Percentiles rank a stretch among this genome's conserved stretches.
Evolutionary conservation across 768 basidiomycete genomes (phyloP).

Genomic region (Suillus ampliporus): DNA sequence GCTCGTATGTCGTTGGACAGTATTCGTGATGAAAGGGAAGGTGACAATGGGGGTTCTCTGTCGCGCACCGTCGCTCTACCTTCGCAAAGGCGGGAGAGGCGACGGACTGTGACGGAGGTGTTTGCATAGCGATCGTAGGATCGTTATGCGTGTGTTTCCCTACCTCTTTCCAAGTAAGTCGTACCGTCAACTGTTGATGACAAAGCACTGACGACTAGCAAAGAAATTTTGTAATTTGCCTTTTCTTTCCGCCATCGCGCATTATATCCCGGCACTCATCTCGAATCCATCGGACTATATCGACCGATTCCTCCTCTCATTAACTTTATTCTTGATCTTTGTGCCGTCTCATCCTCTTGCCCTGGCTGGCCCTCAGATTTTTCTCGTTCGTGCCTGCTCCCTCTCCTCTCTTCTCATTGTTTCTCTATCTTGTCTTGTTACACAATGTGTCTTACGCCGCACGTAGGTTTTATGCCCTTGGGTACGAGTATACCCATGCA

Average conservation of each 20-base stretch:
- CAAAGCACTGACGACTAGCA: constrained; percentile 9
- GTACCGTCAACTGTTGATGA: neutral
- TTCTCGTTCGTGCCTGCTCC: constrained; percentile 16
- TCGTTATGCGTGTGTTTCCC: constrained; percentile 9
- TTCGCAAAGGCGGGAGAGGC: constrained; percentile 45
- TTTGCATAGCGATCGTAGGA: constrained; percentile 34
- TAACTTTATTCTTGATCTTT: constrained; percentile 35
- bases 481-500: constrained; percentile 33
- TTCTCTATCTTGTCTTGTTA: constrained; percentile 27
- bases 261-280: constrained; percentile 33
- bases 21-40: constrained; percentile 32
- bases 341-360: neutral
- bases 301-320: constrained; percentile 29
- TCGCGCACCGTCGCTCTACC: constrained; percentile 41
- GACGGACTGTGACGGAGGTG: constrained; percentile 57
- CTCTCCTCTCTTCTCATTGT: constrained; percentile 24
- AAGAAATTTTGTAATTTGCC: constrained; percentile 23
- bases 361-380: constrained; percentile 10
- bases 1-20: constrained; percentile 54
- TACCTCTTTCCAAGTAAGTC: constrained; percentile 25
- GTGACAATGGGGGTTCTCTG: constrained; percentile 49
- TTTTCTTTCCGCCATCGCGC: constrained; percentile 22
- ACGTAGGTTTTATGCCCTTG: constrained; percentile 27
- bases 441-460: constrained; percentile 17
- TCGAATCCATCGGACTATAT: constrained; percentile 25